A percentile compares a stretch with the other conserved stretches of the same genome.
Evolutionary conservation across 768 basidiomycete species (phyloP).

Genomic region (Mycena filopes): DNA sequence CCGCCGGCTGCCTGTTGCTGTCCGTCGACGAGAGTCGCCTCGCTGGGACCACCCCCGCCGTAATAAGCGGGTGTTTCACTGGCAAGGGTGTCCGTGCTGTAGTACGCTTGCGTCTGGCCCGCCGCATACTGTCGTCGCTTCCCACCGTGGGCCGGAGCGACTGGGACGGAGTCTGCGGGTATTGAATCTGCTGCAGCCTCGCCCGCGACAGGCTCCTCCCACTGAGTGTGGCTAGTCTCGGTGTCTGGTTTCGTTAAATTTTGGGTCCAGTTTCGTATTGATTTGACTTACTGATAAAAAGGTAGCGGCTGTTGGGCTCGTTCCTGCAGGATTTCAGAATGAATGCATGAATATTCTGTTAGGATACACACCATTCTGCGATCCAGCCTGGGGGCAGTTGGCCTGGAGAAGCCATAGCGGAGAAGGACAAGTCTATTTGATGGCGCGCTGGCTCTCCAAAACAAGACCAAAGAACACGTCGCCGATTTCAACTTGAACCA

Average conservation of each 20-base stretch:
- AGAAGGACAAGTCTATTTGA: conserved; percentile 31
- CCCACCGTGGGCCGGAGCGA: conserved; percentile 53
- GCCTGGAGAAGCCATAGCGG: conserved; percentile 60
- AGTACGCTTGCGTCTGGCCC: conserved; percentile 92
- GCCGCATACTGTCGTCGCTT: conserved; percentile 95
- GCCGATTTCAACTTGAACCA: not conserved
- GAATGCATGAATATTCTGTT: not conserved
- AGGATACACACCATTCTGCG: conserved; percentile 79
- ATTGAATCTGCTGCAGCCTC: conserved; percentile 32
- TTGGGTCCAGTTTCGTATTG: conserved; percentile 21
- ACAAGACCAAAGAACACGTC: conserved; percentile 33
- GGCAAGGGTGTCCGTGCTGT: conserved; percentile 55
- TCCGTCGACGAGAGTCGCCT: conserved; percentile 39
- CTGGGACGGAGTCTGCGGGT: conserved; percentile 49
- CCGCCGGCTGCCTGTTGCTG: conserved; percentile 49
- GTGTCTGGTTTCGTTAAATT: conserved; percentile 67
- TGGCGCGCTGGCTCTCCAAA: conserved; percentile 32
- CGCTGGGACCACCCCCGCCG: conserved; percentile 48
- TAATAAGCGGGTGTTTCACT: conserved; percentile 57
- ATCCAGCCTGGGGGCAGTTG: conserved; percentile 92
- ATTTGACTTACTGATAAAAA: conserved; percentile 83
- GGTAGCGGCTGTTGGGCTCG: conserved; percentile 78
- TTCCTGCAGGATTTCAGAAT: conserved; percentile 66
- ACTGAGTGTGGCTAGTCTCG: conserved; percentile 84
- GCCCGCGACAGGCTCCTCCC: conserved; percentile 77